phyloP scores from a whole-genome alignment of 2,329 filamentous ascomycete genomes.

The Lecanicillium sp. region DNA sequence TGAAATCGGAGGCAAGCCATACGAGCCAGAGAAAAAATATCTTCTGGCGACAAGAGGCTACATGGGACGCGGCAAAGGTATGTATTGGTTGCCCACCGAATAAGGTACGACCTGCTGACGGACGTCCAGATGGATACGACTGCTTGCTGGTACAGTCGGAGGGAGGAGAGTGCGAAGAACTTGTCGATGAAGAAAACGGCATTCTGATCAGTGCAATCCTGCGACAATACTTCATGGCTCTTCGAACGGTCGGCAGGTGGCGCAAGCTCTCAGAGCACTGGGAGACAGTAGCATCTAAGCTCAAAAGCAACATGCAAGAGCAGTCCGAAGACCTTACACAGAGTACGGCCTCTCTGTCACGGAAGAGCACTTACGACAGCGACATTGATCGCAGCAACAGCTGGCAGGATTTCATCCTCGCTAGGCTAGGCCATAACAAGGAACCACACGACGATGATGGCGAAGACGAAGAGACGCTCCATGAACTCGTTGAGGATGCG shows the following conservation, averaged over 20 bases:
- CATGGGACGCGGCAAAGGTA: conserved; percentile 74
- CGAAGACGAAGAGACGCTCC: conserved; percentile 39
- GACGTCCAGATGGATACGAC: conserved; percentile 61
- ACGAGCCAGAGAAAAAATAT: conserved; percentile 61
- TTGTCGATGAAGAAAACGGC: conserved; percentile 82
- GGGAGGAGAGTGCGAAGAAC: conserved; percentile 68
- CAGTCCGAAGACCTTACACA: conserved; percentile 24
- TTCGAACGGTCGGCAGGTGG: conserved; percentile 78
- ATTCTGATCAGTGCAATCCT: conserved; percentile 81
- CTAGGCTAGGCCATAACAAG: conserved; percentile 29
- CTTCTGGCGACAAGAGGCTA: conserved; percentile 76
- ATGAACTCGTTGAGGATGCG: conserved; percentile 22
- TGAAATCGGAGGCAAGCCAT: conserved; percentile 52
- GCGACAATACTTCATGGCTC: conserved; percentile 83
- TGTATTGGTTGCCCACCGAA: conserved; percentile 5
- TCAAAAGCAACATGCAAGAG: conserved; percentile 47
- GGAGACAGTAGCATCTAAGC: conserved; percentile 54
- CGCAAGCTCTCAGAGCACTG: conserved; percentile 66
- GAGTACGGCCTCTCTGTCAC: conserved; percentile 17
- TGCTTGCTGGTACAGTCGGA: conserved; percentile 69
- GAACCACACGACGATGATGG: conserved; percentile 29
- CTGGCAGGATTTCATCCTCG: conserved; percentile 33
- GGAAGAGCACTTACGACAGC: conserved; percentile 1
- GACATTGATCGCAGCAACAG: conserved; percentile 21
- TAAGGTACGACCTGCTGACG: conserved; percentile 15